Evolutionary conservation across 192 early-diverging fungal species (phyloP), one percentile per base, ranked within the genome.

Genomic region (Coemansia sp.): DNA sequence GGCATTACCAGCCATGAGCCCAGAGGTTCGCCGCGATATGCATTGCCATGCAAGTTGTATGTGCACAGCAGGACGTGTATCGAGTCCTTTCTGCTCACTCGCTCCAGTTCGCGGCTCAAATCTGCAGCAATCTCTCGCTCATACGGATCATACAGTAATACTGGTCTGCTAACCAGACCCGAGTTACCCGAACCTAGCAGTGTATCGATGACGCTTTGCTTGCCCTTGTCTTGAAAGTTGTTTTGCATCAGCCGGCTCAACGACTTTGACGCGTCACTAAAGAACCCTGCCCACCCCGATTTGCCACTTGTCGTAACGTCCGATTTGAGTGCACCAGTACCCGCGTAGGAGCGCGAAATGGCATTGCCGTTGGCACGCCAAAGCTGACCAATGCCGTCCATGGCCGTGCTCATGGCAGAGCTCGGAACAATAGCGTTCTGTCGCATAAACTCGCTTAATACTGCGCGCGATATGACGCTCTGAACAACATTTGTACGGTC

Each of bases 321-420:
- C 1, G 95, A 93, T 68, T 96, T 95, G 1, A 99, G 86, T 11
- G 98, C 98, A 8, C 96, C 96, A 29, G 97, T 98, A 15, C 98
- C 98, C 4, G 98, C 92, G 74, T 98, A 99, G 12, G 97, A 92
- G 58, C 89, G 92, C 24, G 94, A 95, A 10, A 99, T 78, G 60
- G 87, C 88, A 76, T 99, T 95, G 3, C 97, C 98, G 70, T 98
- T 99, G 31, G 90, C 87, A 1, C 85, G 90, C 94, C 94, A 95
- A 47, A 93, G 70, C 68, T 88, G 76, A 29, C 87, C 88, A 71
- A 92, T 84, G 2, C 74, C 81, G 49, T 76, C 72, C 11, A 85
- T 74, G 20, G 76, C 65, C 12, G 57, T 64, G 24, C 72, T 66
- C 22, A 77, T 64, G 33, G 67, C 64, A 33, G 50, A 47, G 44